These are phyloP conservation scores for Kwoniella botswanensis DNA, from an alignment of 768 basidiomycete genomes.

Conservation along the genomic window DNA sequence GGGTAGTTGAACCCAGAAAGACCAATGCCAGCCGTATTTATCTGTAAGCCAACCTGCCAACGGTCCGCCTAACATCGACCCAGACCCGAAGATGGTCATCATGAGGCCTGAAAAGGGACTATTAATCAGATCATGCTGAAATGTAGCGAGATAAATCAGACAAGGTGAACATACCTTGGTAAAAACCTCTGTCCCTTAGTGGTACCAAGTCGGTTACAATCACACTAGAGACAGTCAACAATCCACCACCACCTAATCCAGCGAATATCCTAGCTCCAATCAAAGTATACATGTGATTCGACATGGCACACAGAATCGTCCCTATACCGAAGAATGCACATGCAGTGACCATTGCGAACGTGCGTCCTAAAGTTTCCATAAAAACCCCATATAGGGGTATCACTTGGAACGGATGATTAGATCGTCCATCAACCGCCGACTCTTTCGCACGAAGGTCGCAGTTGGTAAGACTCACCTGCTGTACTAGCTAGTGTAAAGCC, in stretches of 20 bases:
- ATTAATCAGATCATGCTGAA: not conserved
- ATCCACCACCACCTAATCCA: slow-evolving; percentile 54
- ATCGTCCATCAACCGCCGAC: not conserved
- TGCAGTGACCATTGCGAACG: slow-evolving; percentile 52
- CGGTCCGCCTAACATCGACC: slow-evolving; percentile 55
- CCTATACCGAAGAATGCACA: slow-evolving; percentile 50
- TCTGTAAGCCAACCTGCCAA: slow-evolving; percentile 54
- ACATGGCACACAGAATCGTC: slow-evolving; percentile 43
- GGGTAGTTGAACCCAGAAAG: slow-evolving; percentile 56
- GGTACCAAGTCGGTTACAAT: slow-evolving; percentile 56
- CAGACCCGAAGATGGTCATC: slow-evolving; percentile 56
- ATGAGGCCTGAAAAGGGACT: slow-evolving; percentile 43
- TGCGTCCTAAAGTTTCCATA: slow-evolving; percentile 53
- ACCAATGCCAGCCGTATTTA: slow-evolving; percentile 51
- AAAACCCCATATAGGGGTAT: slow-evolving; percentile 56
- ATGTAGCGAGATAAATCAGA: not conserved
- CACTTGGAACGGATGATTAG: slow-evolving; percentile 27
- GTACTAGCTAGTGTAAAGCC: slow-evolving; percentile 51
- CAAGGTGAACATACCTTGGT: slow-evolving; percentile 46
- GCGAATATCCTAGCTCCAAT: slow-evolving; percentile 49
- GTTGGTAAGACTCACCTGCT: slow-evolving; percentile 36
- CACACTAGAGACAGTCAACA: slow-evolving; percentile 55
- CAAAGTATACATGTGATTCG: slow-evolving; percentile 39
- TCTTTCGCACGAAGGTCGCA: not conserved
- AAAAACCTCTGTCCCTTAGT: slow-evolving; percentile 52